Base-by-base conservation (phyloP, 768 basidiomycete genomes). In the Leccinum barrowsii region DNA sequence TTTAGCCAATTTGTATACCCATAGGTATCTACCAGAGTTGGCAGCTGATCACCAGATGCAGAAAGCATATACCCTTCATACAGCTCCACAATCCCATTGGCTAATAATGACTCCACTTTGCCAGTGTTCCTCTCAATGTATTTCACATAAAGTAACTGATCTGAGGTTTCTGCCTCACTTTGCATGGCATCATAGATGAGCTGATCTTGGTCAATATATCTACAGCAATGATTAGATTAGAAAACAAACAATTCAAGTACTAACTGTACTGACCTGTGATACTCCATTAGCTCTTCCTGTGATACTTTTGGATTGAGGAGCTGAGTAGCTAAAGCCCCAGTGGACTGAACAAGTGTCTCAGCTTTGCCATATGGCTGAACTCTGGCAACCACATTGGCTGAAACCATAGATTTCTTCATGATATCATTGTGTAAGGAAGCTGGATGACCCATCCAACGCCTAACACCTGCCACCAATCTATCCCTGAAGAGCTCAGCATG, bases 391-490 rank as follows among this genome's bases (percentile, higher is more conserved):
- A 58, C 35, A 12, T 59, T 60, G 19, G 55, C 75, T 13, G 67
- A 62, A 59, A 78, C 67, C 37, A 74, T 59, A 35, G 80, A 80
- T 72, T 74, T 52, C 67, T 73, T 53, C 64, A 68, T 61, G 74
- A 77, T 61, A 78, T 81, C 56, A 76, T 69, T 26, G 67, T 63
- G 76, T 2, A 79, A 61, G 2, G 77, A 65, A 1, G 80, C 75
- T 47, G 80, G 78, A 1, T 86, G 78, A 10, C 84, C 79, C 54
- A 92, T 91, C 89, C 89, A 92, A 17, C 85, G 81, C 28, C 87
- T 80, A 10, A 92, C 86, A 26, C 90, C 90, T 60, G 87, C 86
- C 59, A 92, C 89, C 54, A 91, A 77, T 56, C 89, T 92, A 59
- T 52, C 8, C 2, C 12, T 40, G 26, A 11, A 12, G 2, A 55